Evolutionary conservation across 2,329 filamentous ascomycete genomes (phyloP).

Genomic region (Monosporascus sp.): DNA sequence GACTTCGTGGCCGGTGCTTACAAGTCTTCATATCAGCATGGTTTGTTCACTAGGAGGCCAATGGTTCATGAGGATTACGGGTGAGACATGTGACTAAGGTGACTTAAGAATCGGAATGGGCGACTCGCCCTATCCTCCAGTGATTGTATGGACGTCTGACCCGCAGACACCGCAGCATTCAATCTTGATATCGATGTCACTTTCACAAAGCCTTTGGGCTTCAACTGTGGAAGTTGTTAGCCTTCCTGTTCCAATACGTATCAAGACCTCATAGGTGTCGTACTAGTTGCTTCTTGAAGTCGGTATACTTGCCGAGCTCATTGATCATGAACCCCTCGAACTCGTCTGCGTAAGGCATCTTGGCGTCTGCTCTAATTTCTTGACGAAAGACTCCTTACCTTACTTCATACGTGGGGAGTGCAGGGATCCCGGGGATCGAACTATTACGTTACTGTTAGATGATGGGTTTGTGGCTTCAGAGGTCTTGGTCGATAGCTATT

Average conservation of each 20-base stretch:
- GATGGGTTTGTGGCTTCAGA: background rate
- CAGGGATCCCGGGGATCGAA: background rate
- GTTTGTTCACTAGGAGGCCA: background rate
- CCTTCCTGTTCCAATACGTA: background rate
- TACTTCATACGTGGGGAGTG: background rate
- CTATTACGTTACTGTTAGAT: background rate
- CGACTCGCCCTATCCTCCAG: slow-evolving; percentile 26
- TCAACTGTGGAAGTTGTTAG: slow-evolving; percentile 15
- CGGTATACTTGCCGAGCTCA: slow-evolving; percentile 21
- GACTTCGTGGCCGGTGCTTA: slow-evolving; percentile 51
- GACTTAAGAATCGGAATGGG: slow-evolving; percentile 35
- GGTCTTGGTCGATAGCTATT: background rate
- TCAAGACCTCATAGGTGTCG: background rate
- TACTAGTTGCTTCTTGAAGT: slow-evolving; percentile 26
- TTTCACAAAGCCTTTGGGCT: slow-evolving; percentile 31
- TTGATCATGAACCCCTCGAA: slow-evolving; percentile 28
- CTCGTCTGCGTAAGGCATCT: slow-evolving; percentile 25
- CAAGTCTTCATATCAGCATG: background rate
- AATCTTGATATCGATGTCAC: slow-evolving; percentile 65
- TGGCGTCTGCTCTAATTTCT: background rate
- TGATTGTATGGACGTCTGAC: slow-evolving; percentile 41
- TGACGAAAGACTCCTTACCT: background rate
- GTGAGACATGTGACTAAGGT: background rate
- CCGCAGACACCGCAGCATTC: slow-evolving; percentile 58
- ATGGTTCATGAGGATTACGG: background rate